These are phyloP conservation scores for Ceratobasidium sp. DNA, from an alignment of 1,284 basidiomycete genomes.

Conservation along the genomic window DNA sequence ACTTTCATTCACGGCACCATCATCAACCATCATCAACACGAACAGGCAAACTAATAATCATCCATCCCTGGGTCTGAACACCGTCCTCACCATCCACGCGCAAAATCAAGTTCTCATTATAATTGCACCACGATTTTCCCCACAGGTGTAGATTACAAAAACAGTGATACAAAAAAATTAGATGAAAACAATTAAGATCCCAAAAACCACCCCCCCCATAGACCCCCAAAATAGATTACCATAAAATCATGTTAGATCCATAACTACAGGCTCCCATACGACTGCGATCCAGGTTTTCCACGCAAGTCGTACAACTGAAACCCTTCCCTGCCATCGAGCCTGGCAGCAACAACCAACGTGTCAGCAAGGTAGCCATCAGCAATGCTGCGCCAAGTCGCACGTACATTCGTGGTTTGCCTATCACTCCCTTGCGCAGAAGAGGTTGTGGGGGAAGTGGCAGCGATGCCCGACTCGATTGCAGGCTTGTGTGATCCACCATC, in stretches of 20 bases:
- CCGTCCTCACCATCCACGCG: not conserved
- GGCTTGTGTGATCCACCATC: slow-evolving; percentile 24
- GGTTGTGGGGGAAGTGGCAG: not conserved
- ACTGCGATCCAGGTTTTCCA: slow-evolving; percentile 23
- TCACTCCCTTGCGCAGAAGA: not conserved
- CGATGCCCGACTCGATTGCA: slow-evolving; percentile 19
- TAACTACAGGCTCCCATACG: slow-evolving; percentile 13
- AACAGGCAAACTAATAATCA: too few species aligned
- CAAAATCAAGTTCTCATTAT: too few species aligned
- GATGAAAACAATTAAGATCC: not conserved
- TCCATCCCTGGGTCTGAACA: slow-evolving; percentile 13
- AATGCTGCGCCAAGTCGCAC: not conserved
- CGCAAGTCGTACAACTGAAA: slow-evolving; percentile 40
- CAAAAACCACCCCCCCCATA: not conserved
- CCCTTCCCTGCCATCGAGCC: slow-evolving; percentile 36
- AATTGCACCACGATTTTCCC: too few species aligned
- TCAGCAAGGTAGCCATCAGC: not conserved
- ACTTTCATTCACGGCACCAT: slow-evolving; percentile 13
- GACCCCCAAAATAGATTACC: slow-evolving; percentile 8
- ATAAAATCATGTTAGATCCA: not conserved
- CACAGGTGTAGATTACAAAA: not conserved
- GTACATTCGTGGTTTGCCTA: slow-evolving; percentile 33
- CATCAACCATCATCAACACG: too few species aligned
- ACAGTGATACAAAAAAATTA: not conserved
- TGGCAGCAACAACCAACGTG: not conserved